phyloP scores from a whole-genome alignment of 2,329 filamentous ascomycete species.

The Macroventuria anomochaeta region DNA sequence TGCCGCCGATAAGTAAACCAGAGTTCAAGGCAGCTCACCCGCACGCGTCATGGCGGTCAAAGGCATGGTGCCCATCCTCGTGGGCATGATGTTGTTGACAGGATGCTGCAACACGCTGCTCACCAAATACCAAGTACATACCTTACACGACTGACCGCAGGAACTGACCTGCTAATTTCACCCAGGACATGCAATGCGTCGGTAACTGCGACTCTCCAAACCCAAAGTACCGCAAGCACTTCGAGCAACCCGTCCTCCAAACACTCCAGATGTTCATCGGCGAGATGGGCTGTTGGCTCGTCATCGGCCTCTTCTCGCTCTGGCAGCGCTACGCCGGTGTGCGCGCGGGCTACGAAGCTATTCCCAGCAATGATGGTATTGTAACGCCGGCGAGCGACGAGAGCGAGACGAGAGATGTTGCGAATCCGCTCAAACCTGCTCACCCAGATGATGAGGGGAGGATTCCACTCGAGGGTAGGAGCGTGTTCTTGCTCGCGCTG shows the following conservation, averaged over 20 bases:
- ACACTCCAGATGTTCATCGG: constrained; percentile 98
- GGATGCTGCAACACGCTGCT: constrained; percentile 96
- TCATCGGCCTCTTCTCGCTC: constrained; percentile 73
- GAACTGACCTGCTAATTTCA: no score
- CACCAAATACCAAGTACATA: constrained; percentile 86
- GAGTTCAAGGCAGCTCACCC: constrained; percentile 10
- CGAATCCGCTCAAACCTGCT: constrained; percentile 58
- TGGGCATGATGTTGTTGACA: constrained; percentile 95
- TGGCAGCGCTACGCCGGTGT: constrained; percentile 64
- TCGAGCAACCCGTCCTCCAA: constrained; percentile 95
- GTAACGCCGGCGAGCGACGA: constrained; percentile 53
- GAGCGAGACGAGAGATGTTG: constrained; percentile 53
- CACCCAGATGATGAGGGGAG: constrained; percentile 62
- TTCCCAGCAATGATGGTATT: constrained; percentile 53
- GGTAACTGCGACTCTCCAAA: constrained; percentile 79
- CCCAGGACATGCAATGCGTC: constrained; percentile 93
- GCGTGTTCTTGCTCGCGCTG: constrained; percentile 76
- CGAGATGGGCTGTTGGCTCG: constrained; percentile 94
- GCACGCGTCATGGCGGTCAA: constrained; percentile 68
- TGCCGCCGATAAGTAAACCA: constrained; percentile 7
- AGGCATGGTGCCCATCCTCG: constrained; percentile 79
- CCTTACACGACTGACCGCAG: no score
- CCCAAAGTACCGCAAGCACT: constrained; percentile 70
- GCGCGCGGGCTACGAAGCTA: constrained; percentile 69
- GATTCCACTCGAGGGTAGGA: constrained; percentile 70